phyloP scores from a whole-genome alignment of 73 alveolate genomes.

The Paramecium primaurelia region DNA sequence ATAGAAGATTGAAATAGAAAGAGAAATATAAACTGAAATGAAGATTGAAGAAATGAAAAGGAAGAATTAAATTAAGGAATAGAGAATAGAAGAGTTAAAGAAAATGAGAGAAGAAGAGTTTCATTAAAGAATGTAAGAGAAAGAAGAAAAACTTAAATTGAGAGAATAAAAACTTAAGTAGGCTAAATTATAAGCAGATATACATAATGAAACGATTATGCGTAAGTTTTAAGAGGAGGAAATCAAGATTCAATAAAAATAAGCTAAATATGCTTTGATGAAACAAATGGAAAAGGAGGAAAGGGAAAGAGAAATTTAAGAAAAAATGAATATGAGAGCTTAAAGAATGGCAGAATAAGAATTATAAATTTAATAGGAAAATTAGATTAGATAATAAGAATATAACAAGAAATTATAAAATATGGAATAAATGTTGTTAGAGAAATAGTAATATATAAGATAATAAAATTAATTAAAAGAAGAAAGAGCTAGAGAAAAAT shows the following conservation, averaged over 20 bases:
- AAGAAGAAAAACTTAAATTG: not conserved
- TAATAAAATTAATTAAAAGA: not conserved
- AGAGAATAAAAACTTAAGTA: conserved; percentile 3
- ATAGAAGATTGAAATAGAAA: conserved; percentile 21
- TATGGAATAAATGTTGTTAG: not conserved
- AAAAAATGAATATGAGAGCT: conserved; percentile 5
- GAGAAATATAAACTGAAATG: conserved; percentile 24
- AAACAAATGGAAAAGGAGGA: not conserved
- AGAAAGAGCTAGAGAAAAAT: conserved; percentile 23
- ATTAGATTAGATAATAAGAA: not conserved
- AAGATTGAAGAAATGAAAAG: not conserved
- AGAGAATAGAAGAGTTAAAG: not conserved
- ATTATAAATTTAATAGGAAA: not conserved
- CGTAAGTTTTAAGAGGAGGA: conserved; percentile 8
- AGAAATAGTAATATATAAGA: not conserved
- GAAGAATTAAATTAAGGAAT: not conserved
- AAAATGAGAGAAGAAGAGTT: not conserved
- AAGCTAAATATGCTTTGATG: not conserved
- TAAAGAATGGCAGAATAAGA: not conserved
- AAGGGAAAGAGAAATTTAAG: conserved; percentile 9
- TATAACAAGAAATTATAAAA: not conserved
- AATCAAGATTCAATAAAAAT: not conserved
- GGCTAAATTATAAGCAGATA: not conserved
- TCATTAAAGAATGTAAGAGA: not conserved
- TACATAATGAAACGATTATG: conserved; percentile 9